phyloP scores from a whole-genome alignment of 352 stramenopile genomes.

The Phytophthora litchii region DNA sequence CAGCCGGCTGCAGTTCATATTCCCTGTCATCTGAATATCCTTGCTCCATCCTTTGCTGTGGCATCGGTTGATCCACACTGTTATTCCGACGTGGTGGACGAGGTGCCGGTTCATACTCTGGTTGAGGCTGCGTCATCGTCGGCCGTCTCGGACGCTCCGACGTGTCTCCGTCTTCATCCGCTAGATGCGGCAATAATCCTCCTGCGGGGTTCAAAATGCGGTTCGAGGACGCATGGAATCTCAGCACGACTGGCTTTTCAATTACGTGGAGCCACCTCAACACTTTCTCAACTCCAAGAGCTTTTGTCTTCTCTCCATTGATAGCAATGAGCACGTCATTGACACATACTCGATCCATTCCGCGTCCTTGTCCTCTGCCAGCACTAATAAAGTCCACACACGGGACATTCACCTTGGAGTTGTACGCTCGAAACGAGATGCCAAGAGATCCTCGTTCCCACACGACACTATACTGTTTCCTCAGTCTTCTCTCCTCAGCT shows the following conservation, averaged over 20 bases:
- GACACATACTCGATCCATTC: slow-evolving; percentile 77
- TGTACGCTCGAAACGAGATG: slow-evolving; percentile 78
- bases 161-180: slow-evolving; percentile 20
- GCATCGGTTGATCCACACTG: slow-evolving; percentile 28
- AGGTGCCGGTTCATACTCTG: slow-evolving; percentile 40
- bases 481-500: slow-evolving; percentile 47
- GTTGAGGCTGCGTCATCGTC: slow-evolving; percentile 28
- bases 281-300: slow-evolving; percentile 75
- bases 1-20: slow-evolving; percentile 23
- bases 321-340: slow-evolving; percentile 86
- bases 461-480: slow-evolving; percentile 78
- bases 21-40: slow-evolving; percentile 26
- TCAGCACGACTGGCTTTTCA: slow-evolving; percentile 76
- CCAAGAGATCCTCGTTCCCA: slow-evolving; percentile 75
- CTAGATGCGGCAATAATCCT: slow-evolving; percentile 27
- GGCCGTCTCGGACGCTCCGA: slow-evolving; percentile 18
- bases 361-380: slow-evolving; percentile 56
- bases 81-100: slow-evolving; percentile 38
- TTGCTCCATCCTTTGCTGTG: slow-evolving; percentile 18
- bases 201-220: slow-evolving; percentile 46
- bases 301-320: slow-evolving; percentile 81
- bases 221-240: slow-evolving; percentile 81
- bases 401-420: slow-evolving; percentile 68
- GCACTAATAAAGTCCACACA: slow-evolving; percentile 73
- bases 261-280: slow-evolving; percentile 77